phyloP scores from a whole-genome alignment of 2,329 filamentous ascomycete genomes.

The Sporothrix pallida region DNA sequence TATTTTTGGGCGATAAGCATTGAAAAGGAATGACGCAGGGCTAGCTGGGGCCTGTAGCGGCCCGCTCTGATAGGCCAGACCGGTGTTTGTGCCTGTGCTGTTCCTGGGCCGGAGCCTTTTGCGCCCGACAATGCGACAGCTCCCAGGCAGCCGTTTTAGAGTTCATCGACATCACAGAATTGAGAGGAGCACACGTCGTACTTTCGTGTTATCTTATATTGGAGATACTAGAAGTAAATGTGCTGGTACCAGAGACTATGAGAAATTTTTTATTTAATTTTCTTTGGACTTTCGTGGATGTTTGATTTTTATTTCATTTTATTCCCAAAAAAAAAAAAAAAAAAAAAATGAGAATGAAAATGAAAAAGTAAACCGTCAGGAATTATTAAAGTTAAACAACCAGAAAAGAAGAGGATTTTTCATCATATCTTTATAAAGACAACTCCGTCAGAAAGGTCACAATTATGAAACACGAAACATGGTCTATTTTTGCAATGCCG shows the following conservation, averaged over 20 bases:
- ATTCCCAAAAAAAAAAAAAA: too few species aligned
- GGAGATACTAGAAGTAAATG: too few species aligned
- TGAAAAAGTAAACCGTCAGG: not conserved
- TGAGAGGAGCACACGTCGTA: too few species aligned
- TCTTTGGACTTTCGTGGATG: not conserved
- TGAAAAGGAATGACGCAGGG: conserved; percentile 14
- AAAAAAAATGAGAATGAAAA: not conserved
- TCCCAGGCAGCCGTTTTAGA: conserved; percentile 7
- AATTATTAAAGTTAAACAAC: too few species aligned
- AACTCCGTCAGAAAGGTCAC: not conserved
- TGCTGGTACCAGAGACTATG: not conserved
- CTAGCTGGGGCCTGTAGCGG: not conserved
- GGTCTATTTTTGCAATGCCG: not conserved
- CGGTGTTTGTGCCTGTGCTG: too few species aligned
- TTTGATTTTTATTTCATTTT: not conserved
- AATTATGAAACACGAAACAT: not conserved
- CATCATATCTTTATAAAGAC: too few species aligned
- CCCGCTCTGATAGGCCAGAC: too few species aligned
- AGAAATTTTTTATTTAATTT: not conserved
- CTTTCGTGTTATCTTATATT: not conserved
- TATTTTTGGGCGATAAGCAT: not conserved
- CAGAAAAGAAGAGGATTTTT: too few species aligned
- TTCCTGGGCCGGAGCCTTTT: too few species aligned
- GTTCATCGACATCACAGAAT: not conserved
- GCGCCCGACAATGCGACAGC: not conserved